Evolutionary conservation across 2,329 filamentous ascomycete genomes (phyloP).

Genomic region (Aureobasidium uvarum): DNA sequence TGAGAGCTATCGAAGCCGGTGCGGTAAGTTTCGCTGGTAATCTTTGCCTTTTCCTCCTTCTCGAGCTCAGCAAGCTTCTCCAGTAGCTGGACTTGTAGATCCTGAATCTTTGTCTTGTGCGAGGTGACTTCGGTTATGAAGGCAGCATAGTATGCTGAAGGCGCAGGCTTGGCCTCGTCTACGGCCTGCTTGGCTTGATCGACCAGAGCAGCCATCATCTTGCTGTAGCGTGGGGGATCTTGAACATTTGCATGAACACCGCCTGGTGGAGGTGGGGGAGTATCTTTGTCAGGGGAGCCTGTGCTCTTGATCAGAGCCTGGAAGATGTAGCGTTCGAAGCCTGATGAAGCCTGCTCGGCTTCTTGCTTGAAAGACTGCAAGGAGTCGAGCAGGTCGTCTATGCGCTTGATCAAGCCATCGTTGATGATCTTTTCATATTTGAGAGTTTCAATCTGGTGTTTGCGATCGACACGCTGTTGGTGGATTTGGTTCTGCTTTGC

Average conservation of each 20-base stretch:
- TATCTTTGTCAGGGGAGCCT: conserved; percentile 66
- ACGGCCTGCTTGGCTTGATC: conserved; percentile 89
- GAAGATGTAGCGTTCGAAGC: conserved; percentile 81
- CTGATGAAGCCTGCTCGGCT: conserved; percentile 57
- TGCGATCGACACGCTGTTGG: conserved; percentile 79
- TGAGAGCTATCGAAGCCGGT: conserved; percentile 88
- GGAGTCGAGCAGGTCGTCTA: conserved; percentile 71
- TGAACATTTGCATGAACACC: conserved; percentile 74
- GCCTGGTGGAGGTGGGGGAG: conserved; percentile 72
- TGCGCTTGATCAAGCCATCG: conserved; percentile 80
- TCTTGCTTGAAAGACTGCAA: conserved; percentile 68
- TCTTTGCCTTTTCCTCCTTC: conserved; percentile 81
- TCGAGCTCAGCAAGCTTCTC: conserved; percentile 77
- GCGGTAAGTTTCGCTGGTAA: conserved; percentile 86
- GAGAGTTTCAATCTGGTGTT: conserved; percentile 82
- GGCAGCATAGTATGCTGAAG: conserved; percentile 62
- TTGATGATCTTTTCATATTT: conserved; percentile 94
- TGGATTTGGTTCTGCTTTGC: conserved; percentile 98
- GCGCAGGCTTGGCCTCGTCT: conserved; percentile 66
- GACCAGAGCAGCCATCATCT: conserved; percentile 97
- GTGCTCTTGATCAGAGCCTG: conserved; percentile 82
- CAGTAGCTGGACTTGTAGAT: conserved; percentile 71
- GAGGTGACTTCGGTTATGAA: conserved; percentile 76
- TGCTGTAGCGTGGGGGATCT: conserved; percentile 79
- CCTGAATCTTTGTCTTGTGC: conserved; percentile 74